Conservation (phyloP, 2,329 filamentous ascomycete species). For the Pseudocercospora macadamiae region DNA sequence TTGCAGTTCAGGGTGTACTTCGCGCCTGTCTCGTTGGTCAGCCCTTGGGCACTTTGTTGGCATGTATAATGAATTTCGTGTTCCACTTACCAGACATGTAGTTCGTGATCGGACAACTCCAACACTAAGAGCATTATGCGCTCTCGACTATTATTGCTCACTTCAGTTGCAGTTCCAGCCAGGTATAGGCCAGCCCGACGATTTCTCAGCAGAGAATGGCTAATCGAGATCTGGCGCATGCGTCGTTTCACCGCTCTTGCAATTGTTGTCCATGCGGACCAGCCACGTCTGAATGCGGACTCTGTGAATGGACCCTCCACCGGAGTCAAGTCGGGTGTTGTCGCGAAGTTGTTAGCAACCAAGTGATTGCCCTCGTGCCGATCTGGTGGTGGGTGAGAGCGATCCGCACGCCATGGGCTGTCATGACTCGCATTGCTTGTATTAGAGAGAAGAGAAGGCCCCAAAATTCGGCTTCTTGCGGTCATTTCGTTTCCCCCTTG, state of each 20-base stretch:
- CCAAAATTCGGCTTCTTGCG: no score
- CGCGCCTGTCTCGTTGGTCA: background rate
- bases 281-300: no score
- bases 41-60: background rate
- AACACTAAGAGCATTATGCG: constrained; percentile 1
- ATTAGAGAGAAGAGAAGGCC: background rate
- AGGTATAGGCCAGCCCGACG: background rate
- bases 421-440: background rate
- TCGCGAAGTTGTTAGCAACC: background rate
- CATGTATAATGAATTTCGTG: background rate
- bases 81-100: background rate
- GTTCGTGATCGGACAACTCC: background rate
- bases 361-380: background rate
- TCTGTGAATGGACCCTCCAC: no score
- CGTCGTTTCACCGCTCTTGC: background rate
- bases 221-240: background rate
- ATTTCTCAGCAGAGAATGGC: background rate
- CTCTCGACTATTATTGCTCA: background rate
- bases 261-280: no score
- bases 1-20: background rate
- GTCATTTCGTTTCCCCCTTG: background rate
- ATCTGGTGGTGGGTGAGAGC: background rate
- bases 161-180: background rate
- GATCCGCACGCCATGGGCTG: background rate
- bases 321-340: background rate